These are phyloP conservation scores for Termitomyces sp. DNA, from an alignment of 768 basidiomycete genomes.

Conservation along the genomic window DNA sequence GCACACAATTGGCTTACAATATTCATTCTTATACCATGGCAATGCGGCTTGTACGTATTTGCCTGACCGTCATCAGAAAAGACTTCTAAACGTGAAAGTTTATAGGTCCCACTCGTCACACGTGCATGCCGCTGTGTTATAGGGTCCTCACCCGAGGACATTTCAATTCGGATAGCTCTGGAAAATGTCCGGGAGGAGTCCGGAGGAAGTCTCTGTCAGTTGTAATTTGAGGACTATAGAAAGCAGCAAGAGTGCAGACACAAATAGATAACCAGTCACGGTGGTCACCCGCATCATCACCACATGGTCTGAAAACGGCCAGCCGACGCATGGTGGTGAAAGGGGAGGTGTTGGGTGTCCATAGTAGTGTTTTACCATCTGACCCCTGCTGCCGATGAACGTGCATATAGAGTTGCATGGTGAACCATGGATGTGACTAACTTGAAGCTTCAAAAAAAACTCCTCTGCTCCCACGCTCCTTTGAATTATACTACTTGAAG, in stretches of 20 bases:
- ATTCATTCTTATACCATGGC: neutral
- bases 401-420: too few relatives aligned
- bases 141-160: too few relatives aligned
- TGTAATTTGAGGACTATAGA: neutral
- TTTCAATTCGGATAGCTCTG: neutral
- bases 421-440: too few relatives aligned
- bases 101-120: too few relatives aligned
- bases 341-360: too few relatives aligned
- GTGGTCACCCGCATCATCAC: too few relatives aligned
- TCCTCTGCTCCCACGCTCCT: too few relatives aligned
- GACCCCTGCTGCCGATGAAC: too few relatives aligned
- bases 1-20: neutral
- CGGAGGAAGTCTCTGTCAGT: neutral
- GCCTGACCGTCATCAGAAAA: neutral
- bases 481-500: too few relatives aligned
- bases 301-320: neutral
- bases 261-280: too few relatives aligned
- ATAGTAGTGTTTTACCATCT: too few relatives aligned
- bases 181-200: neutral
- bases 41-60: neutral
- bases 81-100: neutral
- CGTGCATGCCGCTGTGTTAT: neutral
- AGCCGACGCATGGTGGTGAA: neutral
- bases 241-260: neutral
- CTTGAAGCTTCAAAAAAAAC: too few relatives aligned